Base-by-base conservation (phyloP, 78 protist species). In the Tieghemostelium lacteum region DNA sequence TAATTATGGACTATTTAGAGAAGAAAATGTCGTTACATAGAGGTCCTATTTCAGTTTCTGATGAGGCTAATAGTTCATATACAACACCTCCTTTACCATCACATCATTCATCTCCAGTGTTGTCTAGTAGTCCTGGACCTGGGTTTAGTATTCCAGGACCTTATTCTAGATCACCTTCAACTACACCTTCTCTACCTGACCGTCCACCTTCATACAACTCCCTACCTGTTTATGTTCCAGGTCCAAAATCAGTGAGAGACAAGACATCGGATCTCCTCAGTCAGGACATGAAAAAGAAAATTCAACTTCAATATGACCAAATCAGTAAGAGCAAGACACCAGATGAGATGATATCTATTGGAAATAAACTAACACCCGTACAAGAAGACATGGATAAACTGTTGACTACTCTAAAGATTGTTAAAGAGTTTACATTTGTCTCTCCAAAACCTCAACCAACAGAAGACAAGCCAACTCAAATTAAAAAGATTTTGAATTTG, bases 1-100 rank as follows among this genome's bases (percentile, higher is more conserved):
- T 45, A 8, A 50, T 86, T 28, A 69, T 86, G 73, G 93, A 86
- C 49, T 86, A 64, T 64, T 50, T 73, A 3, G 93, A 86, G 20
- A 86, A 73, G 62, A 66, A 63, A 40, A 28, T 85, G 24, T 17
- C 36, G 0, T 1, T 71, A 5, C 39, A 24, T 22, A 28, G 24
- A 50, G 77, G 63, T 33, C 64, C 63, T 17, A 17, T 71, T 19
- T 24, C 39, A 52, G 29, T 71, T 8, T 55, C 28, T 26, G 40
- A 45, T 22, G n/a, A n/a, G n/a, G n/a, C n/a, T n/a, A n/a, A n/a
- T n/a, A n/a, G 12, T n/a, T n/a, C 24, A 7, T 57, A 16, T 22
- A 2, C 0, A 2, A 49, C 1, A 22, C 20, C 22, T n/a, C n/a
- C n/a, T n/a, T n/a, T n/a, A 60, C 29, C 8, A 60, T 60, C 54